Evolutionary conservation across 306 rosid genomes (phyloP), one percentile per base, ranked within the genome.

Genomic region (Vigna angularis): DNA sequence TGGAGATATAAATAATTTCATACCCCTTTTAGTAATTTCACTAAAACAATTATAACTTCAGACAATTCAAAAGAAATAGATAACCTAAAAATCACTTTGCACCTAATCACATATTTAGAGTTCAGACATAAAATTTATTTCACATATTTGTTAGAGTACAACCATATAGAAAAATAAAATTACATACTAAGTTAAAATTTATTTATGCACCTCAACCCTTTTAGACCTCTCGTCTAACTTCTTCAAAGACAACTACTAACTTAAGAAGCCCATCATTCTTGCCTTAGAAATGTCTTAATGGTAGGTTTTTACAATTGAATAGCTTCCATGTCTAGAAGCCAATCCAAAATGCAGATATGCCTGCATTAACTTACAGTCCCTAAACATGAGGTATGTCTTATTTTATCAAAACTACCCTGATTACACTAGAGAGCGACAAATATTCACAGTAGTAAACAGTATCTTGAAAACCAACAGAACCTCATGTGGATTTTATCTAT

Each of bases 301-400:
- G 65, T 58, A 26, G 4, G 17, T 13, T 61, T 22, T 14, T 61
- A 13, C 10, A 59, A 14, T 26, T 59, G 40, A 9, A 32, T 14
- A 61, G 44, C 40, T 61, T 40, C 44, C 42, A 14, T 30, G 44
- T 15, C 67, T 28, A 30, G 44, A 61, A 61, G 44, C 13, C 34
- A 30, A 61, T 61, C 42, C 44, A 61, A 30, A 28, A 61, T 30
- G 44, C 6, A 45, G 51, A 9, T 51, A 61, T 30, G 42, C 51
- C 51, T 64, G 44, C 62, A 63, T 50, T 64, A 50, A 64, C 51
- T 74, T 62, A 48, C 15, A 62, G 49, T 48, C 71, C 59, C 76
- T 36, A 75, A 75, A 74, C 26, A 36, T 16, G 8, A 44, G 51
- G 55, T 24, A 65, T n/a, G 44, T 50, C 76, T 55, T 68, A 58